phyloP scores from a whole-genome alignment of 805 yeast species.

The Barnettozyma californica region DNA sequence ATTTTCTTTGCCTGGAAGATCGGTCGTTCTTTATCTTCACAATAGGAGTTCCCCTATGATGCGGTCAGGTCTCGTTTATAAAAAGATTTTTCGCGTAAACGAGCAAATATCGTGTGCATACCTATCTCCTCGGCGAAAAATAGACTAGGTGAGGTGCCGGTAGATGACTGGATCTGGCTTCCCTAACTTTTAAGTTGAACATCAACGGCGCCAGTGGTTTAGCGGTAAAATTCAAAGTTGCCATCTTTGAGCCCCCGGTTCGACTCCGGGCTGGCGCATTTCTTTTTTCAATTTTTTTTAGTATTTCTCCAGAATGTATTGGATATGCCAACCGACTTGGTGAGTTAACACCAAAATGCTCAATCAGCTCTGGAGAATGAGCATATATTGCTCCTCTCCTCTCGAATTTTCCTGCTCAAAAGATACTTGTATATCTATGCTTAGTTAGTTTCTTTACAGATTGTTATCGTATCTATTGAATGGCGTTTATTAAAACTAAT shows the following conservation, averaged over 20 bases:
- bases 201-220: constrained; percentile 44
- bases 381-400: too few relatives aligned
- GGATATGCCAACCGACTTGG: too few relatives aligned
- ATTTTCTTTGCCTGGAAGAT: not conserved
- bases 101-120: not conserved
- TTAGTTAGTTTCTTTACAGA: not conserved
- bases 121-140: not conserved
- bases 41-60: not conserved
- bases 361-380: too few relatives aligned
- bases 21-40: not conserved
- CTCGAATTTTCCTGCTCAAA: too few relatives aligned
- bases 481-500: constrained; percentile 5
- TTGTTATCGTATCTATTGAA: not conserved
- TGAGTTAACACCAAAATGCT: too few relatives aligned
- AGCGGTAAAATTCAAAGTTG: constrained; percentile 54
- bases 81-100: not conserved
- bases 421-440: too few relatives aligned
- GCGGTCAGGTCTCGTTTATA: not conserved
- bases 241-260: constrained; percentile 57
- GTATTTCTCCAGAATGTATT: too few relatives aligned
- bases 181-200: too few relatives aligned
- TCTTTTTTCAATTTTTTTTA: too few relatives aligned
- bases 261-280: constrained; percentile 57
- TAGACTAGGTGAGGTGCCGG: too few relatives aligned
- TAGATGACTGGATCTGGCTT: too few relatives aligned